phyloP scores from a whole-genome alignment of 1,139 yeast species.

The Lodderomyces beijingensis region DNA sequence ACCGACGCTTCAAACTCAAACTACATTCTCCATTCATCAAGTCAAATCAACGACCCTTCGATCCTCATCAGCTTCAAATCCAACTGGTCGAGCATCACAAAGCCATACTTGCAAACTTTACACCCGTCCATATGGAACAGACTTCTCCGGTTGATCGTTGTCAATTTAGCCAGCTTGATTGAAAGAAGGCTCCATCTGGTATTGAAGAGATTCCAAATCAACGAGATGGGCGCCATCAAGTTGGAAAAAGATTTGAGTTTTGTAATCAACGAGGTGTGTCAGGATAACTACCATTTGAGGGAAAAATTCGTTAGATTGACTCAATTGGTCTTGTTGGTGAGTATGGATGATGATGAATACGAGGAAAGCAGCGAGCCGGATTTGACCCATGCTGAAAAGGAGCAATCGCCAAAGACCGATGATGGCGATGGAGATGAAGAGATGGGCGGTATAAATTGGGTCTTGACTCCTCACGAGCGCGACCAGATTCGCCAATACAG shows the following conservation, averaged over 20 bases:
- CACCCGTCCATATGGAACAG: conserved; percentile 44
- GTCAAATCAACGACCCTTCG: conserved; percentile 27
- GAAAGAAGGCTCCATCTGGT: conserved; percentile 68
- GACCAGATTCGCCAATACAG: conserved; percentile 50
- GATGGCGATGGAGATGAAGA: conserved; percentile 42
- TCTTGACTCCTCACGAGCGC: conserved; percentile 72
- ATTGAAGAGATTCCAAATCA: conserved; percentile 55
- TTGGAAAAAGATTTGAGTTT: conserved; percentile 79
- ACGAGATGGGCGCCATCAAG: conserved; percentile 79
- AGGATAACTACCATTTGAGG: conserved; percentile 63
- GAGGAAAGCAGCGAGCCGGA: conserved; percentile 30
- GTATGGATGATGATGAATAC: conserved; percentile 78
- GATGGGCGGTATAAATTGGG: conserved; percentile 65
- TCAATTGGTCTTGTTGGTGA: conserved; percentile 75
- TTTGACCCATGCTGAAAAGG: conserved; percentile 3
- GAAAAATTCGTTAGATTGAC: conserved; percentile 78
- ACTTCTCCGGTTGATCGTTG: conserved; percentile 50
- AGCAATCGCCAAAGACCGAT: conserved; percentile 6
- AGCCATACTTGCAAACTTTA: conserved; percentile 60
- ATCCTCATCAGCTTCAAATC: conserved; percentile 43
- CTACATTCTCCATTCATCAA: conserved; percentile 30
- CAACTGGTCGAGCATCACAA: conserved; percentile 61
- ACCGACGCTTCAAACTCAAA: conserved; percentile 45
- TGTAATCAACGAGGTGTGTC: conserved; percentile 62
- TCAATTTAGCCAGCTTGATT: conserved; percentile 47